Base-by-base conservation (phyloP, 2,329 filamentous ascomycete species). In the Rhynchosporium secalis region DNA sequence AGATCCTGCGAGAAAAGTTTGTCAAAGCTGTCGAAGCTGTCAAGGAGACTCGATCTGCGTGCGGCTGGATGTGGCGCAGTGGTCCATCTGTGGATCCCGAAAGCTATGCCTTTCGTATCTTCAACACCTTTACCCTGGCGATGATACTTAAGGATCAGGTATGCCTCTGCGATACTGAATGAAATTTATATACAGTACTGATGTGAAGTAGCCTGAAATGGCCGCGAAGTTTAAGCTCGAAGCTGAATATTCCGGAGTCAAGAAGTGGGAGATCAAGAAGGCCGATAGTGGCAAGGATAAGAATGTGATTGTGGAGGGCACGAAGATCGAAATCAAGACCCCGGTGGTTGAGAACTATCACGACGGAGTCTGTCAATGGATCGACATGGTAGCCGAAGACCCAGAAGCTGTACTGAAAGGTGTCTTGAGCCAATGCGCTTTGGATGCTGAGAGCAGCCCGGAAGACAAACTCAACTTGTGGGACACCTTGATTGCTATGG, bases 401-500 rank as follows among this genome's bases (percentile, higher is more conserved):
- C 3, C 38, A 4, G 20, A 56, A 28, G 38, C 20, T 6, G n/a
- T 31, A 3, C 29, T 56, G 10, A 13, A 43, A 5, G 36, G 43
- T 43, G 4, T 56, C 12, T 20, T 4, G 12, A 43, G 41, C n/a
- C 36, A 12, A 15, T 56, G 52, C 13, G 38, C 9, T 55, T 20
- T 43, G 31, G 10, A 29, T 12, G 52, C 41, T n/a, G 10, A 41
- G 36, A 43, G 31, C 26, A 26, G 31, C 2, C n/a, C 31, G 10
- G 40, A 26, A 15, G 38, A 43, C n/a, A 38, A 38, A 3, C 4
- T 43, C 9, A 36, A 41, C 15, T n/a, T 58, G 43, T n/a, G 26
- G n/a, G 54, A 61, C 3, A 28, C 40, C 3, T n/a, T 48, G 9
- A 15, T 51, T 20, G 45, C 45, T 9, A 62, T 58, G 56, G 29